Percentiles rank a stretch among this genome's conserved stretches.
Evolutionary conservation across 371 early-diverging fungal species (phyloP).

Genomic region (Apophysomyces ossiformis): DNA sequence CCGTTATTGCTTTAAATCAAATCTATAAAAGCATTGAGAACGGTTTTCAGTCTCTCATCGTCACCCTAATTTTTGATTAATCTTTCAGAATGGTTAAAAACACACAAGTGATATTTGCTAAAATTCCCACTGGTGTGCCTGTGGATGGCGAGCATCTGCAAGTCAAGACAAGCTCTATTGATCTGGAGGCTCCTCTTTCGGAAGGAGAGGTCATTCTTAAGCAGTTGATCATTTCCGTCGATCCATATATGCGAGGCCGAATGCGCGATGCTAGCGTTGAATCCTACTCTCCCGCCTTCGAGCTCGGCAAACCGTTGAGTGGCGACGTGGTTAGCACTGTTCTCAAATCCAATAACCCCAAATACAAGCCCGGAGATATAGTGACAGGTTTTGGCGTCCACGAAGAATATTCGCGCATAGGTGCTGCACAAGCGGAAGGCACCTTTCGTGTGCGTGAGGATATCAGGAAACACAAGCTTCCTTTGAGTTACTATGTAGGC

Average conservation of each 20-base stretch:
- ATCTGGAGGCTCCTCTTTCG: conserved; percentile 47
- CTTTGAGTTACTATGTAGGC: conserved; percentile 55
- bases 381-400: conserved; percentile 50
- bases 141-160: conserved; percentile 53
- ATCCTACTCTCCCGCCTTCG: conserved; percentile 59
- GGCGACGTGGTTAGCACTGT: conserved; percentile 62
- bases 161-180: conserved; percentile 43
- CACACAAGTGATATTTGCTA: conserved; percentile 40
- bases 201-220: conserved; percentile 61
- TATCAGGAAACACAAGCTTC: conserved; percentile 41
- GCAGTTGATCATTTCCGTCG: conserved; percentile 40
- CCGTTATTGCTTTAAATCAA: neutral
- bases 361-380: conserved; percentile 61
- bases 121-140: conserved; percentile 47
- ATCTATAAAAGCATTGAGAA: neutral
- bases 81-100: conserved; percentile 18
- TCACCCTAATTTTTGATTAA: conserved; percentile 9
- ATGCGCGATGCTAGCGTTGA: conserved; percentile 53
- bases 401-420: conserved; percentile 45
- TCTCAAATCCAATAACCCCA: conserved; percentile 53
- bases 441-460: conserved; percentile 35
- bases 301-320: conserved; percentile 57
- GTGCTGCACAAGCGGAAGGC: conserved; percentile 27
- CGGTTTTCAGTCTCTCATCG: neutral
- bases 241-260: conserved; percentile 66